Percentiles rank a stretch among this genome's conserved stretches.
phyloP scores from a whole-genome alignment of 495 filamentous ascomycete genomes.

The Hypoxylon fuscum region DNA sequence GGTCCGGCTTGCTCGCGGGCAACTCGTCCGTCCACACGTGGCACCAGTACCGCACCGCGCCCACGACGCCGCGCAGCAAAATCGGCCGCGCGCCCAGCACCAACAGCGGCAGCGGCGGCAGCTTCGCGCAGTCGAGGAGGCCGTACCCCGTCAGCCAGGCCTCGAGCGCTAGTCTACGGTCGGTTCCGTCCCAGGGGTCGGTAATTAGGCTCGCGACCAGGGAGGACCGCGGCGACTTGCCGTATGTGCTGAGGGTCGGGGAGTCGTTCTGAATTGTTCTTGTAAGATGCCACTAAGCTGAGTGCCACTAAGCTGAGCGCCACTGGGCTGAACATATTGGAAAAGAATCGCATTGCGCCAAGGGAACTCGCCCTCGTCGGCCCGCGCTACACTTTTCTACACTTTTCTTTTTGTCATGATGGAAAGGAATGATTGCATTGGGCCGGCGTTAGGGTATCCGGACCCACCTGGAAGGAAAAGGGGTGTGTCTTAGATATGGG shows the following conservation, averaged over 20 bases:
- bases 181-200: slow-evolving; percentile 42
- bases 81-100: slow-evolving; percentile 43
- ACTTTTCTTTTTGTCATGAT: too few relatives aligned
- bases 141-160: slow-evolving; percentile 50
- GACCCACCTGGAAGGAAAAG: background rate
- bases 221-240: slow-evolving; percentile 49
- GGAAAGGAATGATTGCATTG: slow-evolving; percentile 18
- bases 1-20: slow-evolving; percentile 33
- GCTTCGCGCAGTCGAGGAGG: slow-evolving; percentile 54
- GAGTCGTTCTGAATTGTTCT: slow-evolving; percentile 6
- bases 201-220: slow-evolving; percentile 53
- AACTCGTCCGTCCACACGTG: slow-evolving; percentile 51
- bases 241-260: slow-evolving; percentile 52
- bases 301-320: background rate
- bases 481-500: too few relatives aligned
- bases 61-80: slow-evolving; percentile 59
- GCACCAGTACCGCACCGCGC: slow-evolving; percentile 58
- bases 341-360: too few relatives aligned
- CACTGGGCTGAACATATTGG: too few relatives aligned
- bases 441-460: slow-evolving; percentile 13
- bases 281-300: background rate
- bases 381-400: too few relatives aligned
- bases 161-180: slow-evolving; percentile 53
- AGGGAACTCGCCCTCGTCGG: too few relatives aligned
- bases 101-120: slow-evolving; percentile 42